Evolutionary conservation across 2,329 filamentous ascomycete species (phyloP).

Genomic region (Aspergillus phoenicis): DNA sequence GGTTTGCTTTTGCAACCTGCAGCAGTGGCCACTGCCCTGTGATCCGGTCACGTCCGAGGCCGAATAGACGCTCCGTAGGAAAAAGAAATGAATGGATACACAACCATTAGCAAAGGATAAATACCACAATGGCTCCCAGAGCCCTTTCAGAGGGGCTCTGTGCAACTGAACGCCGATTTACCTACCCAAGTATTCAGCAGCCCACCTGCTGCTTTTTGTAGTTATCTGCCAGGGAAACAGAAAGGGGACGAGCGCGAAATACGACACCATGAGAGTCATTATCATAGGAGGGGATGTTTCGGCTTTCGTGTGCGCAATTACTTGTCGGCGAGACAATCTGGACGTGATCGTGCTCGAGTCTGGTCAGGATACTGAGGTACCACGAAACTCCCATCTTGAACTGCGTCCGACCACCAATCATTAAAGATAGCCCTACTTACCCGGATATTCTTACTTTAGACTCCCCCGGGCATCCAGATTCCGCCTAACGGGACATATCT

Average conservation of each 20-base stretch:
- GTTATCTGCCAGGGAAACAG: too few relatives aligned
- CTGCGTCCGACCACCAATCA: neutral
- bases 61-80: neutral
- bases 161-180: too few relatives aligned
- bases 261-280: neutral
- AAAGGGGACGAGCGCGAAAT: too few relatives aligned
- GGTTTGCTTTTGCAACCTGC: neutral
- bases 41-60: neutral
- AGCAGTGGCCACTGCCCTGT: neutral
- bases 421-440: neutral
- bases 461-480: slow-evolving; percentile 3
- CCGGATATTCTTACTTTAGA: neutral
- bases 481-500: slow-evolving; percentile 5
- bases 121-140: neutral
- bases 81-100: neutral
- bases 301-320: slow-evolving; percentile 4
- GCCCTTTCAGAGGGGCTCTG: neutral
- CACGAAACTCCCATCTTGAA: neutral
- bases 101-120: neutral
- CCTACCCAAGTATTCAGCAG: too few relatives aligned
- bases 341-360: slow-evolving; percentile 1
- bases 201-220: too few relatives aligned
- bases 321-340: slow-evolving; percentile 1
- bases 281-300: slow-evolving; percentile 4
- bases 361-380: neutral